Conservation (phyloP, 306 rosid genomes). For the Canavalia gladiata region DNA sequence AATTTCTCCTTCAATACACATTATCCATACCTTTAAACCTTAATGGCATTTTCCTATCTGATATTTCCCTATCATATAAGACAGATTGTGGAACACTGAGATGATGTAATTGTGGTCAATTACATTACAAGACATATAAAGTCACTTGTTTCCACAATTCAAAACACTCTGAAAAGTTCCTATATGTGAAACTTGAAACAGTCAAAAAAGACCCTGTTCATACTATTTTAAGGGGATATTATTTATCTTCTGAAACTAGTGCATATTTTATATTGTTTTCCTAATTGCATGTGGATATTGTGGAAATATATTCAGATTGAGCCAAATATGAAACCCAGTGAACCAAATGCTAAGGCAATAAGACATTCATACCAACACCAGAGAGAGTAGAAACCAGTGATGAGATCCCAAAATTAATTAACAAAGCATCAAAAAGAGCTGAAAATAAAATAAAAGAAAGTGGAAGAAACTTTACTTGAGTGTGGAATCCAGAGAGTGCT, state of each 20-base stretch:
- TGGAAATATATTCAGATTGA: constrained; percentile 1
- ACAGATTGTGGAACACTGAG: constrained; percentile 4
- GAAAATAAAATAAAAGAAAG: background rate
- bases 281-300: too few relatives aligned
- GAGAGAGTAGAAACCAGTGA: background rate
- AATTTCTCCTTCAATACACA: background rate
- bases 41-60: constrained; percentile 9
- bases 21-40: background rate
- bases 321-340: background rate
- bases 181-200: constrained; percentile 34
- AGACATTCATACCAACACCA: background rate
- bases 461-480: background rate
- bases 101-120: background rate
- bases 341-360: background rate
- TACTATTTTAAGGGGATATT: background rate
- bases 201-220: constrained; percentile 1
- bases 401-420: background rate
- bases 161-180: constrained; percentile 4
- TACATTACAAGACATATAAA: constrained; percentile 23
- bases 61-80: constrained; percentile 7
- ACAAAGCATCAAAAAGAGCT: background rate
- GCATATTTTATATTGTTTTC: background rate
- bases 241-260: constrained; percentile 11
- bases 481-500: background rate
- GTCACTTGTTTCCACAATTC: background rate